These are phyloP conservation scores for Saprolegnia parasitica DNA, from an alignment of 352 stramenopile genomes.

Conservation along the genomic window DNA sequence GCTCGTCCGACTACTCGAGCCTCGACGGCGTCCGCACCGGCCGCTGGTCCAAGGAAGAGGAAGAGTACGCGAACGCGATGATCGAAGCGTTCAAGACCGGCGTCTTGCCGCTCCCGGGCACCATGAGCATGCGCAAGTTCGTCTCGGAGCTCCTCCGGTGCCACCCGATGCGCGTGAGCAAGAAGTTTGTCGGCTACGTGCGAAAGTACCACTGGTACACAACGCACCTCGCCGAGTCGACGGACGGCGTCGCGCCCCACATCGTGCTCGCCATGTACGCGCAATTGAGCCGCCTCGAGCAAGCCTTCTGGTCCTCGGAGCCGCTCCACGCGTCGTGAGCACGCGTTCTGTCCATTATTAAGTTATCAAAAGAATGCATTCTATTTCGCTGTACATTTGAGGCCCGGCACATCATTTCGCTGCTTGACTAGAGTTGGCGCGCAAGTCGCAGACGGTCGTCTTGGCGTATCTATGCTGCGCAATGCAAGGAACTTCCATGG, in stretches of 20 bases:
- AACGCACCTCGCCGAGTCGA: slow-evolving; percentile 7
- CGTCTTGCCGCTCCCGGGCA: slow-evolving; percentile 68
- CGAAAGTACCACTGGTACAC: slow-evolving; percentile 83
- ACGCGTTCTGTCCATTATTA: slow-evolving; percentile 10
- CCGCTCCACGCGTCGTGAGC: neutral
- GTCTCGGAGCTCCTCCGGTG: slow-evolving; percentile 83
- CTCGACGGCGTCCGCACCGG: slow-evolving; percentile 65
- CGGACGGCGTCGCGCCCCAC: neutral
- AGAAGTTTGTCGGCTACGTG: slow-evolving; percentile 87
- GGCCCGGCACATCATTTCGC: neutral
- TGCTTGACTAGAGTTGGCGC: neutral
- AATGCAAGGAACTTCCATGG: too few relatives aligned
- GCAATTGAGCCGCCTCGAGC: neutral
- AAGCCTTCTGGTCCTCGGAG: slow-evolving; percentile 12
- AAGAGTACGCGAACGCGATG: slow-evolving; percentile 78
- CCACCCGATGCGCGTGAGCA: slow-evolving; percentile 88
- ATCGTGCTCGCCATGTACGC: slow-evolving; percentile 14
- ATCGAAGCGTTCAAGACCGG: slow-evolving; percentile 72
- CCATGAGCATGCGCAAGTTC: slow-evolving; percentile 81
- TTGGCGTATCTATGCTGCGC: too few relatives aligned
- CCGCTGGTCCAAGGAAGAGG: slow-evolving; percentile 64
- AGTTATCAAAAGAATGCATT: slow-evolving; percentile 22
- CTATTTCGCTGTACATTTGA: slow-evolving; percentile 20
- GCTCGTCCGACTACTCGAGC: slow-evolving; percentile 67
- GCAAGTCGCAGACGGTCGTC: too few relatives aligned